phyloP scores from a whole-genome alignment of 768 basidiomycete species.

The Russula foetens region DNA sequence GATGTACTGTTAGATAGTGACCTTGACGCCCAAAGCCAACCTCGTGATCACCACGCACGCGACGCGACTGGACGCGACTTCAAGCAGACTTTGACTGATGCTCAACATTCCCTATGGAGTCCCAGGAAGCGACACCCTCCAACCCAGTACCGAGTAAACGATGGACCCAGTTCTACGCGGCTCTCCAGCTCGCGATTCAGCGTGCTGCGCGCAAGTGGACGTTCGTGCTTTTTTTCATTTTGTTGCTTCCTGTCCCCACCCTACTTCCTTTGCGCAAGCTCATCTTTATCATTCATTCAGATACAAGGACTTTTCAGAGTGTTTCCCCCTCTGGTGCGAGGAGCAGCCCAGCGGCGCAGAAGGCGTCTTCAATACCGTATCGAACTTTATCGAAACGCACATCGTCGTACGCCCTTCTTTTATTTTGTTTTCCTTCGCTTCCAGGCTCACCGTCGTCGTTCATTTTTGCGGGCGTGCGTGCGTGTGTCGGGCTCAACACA shows the following conservation, averaged over 20 bases:
- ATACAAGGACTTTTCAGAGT: conserved; percentile 39
- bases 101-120: conserved; percentile 22
- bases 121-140: conserved; percentile 10
- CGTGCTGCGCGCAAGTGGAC: conserved; percentile 47
- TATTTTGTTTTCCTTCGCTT: not conserved
- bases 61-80: not conserved
- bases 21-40: too few relatives aligned
- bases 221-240: too few relatives aligned
- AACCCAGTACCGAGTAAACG: conserved; percentile 31
- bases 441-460: too few relatives aligned
- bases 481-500: too few relatives aligned
- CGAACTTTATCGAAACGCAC: conserved; percentile 62
- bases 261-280: not conserved
- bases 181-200: conserved; percentile 45
- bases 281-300: conserved; percentile 21
- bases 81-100: too few relatives aligned
- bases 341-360: conserved; percentile 30
- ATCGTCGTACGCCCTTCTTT: conserved; percentile 30
- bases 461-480: too few relatives aligned
- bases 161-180: conserved; percentile 44
- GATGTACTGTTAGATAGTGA: too few relatives aligned
- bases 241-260: not conserved
- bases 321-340: conserved; percentile 33
- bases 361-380: conserved; percentile 44
- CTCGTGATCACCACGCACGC: conserved; percentile 3